Base-by-base conservation (phyloP, 345 rosid genomes). In the Linum lewisii region DNA sequence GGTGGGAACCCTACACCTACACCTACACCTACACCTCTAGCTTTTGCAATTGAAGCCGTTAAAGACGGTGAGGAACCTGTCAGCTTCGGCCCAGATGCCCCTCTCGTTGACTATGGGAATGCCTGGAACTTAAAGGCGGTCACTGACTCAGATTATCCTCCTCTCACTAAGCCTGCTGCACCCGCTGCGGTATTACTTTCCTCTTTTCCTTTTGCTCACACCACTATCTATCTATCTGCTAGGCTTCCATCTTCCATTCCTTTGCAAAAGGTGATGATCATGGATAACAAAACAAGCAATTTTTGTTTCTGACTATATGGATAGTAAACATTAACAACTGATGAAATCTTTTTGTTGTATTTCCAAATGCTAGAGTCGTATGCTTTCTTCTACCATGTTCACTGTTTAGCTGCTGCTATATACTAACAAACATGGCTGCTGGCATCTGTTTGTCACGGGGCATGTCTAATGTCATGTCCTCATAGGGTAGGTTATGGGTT, bases 21-120 rank as follows among this genome's bases (percentile, higher is more conserved):
- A 21, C 71, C 83, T 1, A n/a, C n/a, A n/a, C 34, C 34, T 29
- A 5, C 7, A 21, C 71, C 83, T 1, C 51, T 66, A 53, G 89
- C 75, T 15, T 50, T 73, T 20, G 68, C 76, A 71, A 81, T 91
- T 10, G 96, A 84, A 79, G 86, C 96, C 0, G 73, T 61, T 6
- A 91, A 81, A 61, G 81, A 69, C 37, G 90, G 84, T 6, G 95
- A 88, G 55, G 95, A 91, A 54, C 80, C 88, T 4, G 68, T 91
- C 42, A 77, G 72, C 71, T 91, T 91, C 63, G 98, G 96, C 15
- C 88, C 86, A 21, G 77, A 70, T 75, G 85, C 88, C 5, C 63
- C 59, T 68, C 92, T 88, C 71, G 85, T 75, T 7, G 60, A 72
- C 67, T 91, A 77, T 59, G 95, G 92, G 22, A 42, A 60, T 69